Base-by-base conservation (phyloP, 768 basidiomycete genomes). In the Phaffia australis region DNA sequence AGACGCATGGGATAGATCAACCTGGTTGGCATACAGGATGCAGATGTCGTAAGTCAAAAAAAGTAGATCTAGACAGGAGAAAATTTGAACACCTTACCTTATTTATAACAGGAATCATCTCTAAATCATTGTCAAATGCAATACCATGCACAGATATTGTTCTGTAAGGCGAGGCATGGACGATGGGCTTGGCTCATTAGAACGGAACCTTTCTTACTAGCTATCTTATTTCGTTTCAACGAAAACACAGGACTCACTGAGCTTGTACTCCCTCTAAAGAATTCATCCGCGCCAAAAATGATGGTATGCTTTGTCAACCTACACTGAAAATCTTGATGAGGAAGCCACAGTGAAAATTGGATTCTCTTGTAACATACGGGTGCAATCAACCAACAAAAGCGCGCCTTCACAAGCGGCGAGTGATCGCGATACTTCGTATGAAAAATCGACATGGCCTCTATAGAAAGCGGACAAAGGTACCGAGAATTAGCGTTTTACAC, bases 371-470 rank as follows among this genome's bases (percentile, higher is more conserved):
- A 11, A 70, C 74, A 65, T 62, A 79, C 78, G 93, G 61, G 89
- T 90, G n/a, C 90, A 89, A 73, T 99, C 95, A 2, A 98, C 92
- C 71, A 97, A 78, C 11, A 83, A 73, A 29, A 85, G 67, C 3
- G 89, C 94, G 11, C 95, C 95, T 78, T 99, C 89, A 71, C 88
- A 95, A 42, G 94, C 91, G 3, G 90, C 86, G 50, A 98, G 78
- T 30, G 89, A 91, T 57, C 95, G 83, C 19, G 90, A 87, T 46
- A 99, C 90, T 76, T 98, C 94, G 85, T 91, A 95, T 66, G 89
- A 83, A 77, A 99, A 99, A 79, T 99, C 95, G 48, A 97, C 95
- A 77, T 99, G 95, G 1, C 95, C 93, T 83, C 1, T 32, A 25
- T 27, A 30, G 25, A 49, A 47, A 7, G 23, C 14, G 19, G 47